Percentiles rank a stretch among this genome's conserved stretches.
phyloP scores from a whole-genome alignment of 768 basidiomycete species.

The Macrolepiota fuliginosa region DNA sequence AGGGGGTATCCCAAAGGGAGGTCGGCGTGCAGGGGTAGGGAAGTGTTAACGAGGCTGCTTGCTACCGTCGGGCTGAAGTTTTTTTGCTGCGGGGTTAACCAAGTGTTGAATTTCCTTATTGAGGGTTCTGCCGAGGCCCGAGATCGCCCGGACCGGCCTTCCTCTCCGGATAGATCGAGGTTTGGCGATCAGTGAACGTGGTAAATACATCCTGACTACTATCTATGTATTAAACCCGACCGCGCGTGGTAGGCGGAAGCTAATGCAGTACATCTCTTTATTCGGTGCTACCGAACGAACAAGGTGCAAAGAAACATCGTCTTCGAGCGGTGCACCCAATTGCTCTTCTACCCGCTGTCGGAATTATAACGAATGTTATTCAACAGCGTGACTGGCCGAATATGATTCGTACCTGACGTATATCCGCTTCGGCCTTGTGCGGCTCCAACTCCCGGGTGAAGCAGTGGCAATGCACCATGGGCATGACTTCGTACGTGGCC shows the following conservation, averaged over 20 bases:
- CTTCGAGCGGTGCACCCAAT: slow-evolving; percentile 53
- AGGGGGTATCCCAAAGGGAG: slow-evolving; percentile 24
- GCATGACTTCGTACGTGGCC: slow-evolving; percentile 63
- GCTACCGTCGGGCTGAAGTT: slow-evolving; percentile 23
- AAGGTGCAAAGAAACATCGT: slow-evolving; percentile 56
- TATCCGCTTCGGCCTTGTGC: slow-evolving; percentile 70
- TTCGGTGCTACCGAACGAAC: slow-evolving; percentile 94
- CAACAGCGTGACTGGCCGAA: neutral
- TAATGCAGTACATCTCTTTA: slow-evolving; percentile 98
- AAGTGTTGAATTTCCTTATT: slow-evolving; percentile 9
- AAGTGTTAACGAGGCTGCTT: slow-evolving; percentile 17
- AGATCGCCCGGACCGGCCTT: slow-evolving; percentile 1
- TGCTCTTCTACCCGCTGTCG: slow-evolving; percentile 68
- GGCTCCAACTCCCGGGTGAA: slow-evolving; percentile 84
- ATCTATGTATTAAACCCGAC: slow-evolving; percentile 33
- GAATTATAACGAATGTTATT: slow-evolving; percentile 17
- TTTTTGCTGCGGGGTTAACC: slow-evolving; percentile 36
- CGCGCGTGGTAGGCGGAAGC: slow-evolving; percentile 55
- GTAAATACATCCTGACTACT: neutral
- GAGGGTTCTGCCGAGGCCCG: neutral
- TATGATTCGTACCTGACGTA: slow-evolving; percentile 61
- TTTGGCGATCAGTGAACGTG: neutral
- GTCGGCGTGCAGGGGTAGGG: slow-evolving; percentile 15
- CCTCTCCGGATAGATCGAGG: neutral
- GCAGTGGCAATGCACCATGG: slow-evolving; percentile 94